A percentile compares a stretch with the other conserved stretches of the same genome.
Evolutionary conservation across 441 rosid genomes (phyloP).

Genomic region (Metrosideros polymorpha): DNA sequence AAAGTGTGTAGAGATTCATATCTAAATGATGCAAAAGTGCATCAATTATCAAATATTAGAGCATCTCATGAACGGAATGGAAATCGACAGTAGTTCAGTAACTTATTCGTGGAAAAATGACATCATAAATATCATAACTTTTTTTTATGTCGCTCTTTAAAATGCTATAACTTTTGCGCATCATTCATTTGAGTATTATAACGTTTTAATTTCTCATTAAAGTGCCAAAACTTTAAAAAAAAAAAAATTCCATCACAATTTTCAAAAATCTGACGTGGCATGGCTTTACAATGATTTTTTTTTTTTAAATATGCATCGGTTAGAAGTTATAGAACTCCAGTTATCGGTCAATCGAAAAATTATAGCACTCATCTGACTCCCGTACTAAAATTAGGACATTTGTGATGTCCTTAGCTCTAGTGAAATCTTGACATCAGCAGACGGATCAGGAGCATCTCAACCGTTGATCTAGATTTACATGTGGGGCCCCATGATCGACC

Average conservation of each 20-base stretch:
- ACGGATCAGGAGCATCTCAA: not conserved
- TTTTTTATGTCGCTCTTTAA: accelerated
- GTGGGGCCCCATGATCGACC: not conserved
- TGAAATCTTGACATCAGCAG: too few species aligned
- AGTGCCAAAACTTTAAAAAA: not conserved
- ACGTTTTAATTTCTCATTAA: too few species aligned
- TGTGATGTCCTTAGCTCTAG: too few species aligned
- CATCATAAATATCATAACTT: not conserved
- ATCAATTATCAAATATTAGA: not conserved
- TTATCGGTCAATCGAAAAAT: not conserved
- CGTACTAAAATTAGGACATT: too few species aligned
- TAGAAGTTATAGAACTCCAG: not conserved
- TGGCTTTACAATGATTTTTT: not conserved
- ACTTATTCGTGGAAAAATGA: not conserved
- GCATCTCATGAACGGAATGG: not conserved
- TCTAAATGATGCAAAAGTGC: too few species aligned
- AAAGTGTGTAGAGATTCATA: too few species aligned
- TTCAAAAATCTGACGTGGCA: not conserved
- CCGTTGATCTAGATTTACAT: not conserved
- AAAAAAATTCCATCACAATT: not conserved
- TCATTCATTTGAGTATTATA: too few species aligned
- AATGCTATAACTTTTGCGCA: accelerated
- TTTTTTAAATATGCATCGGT: not conserved
- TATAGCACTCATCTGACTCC: too few species aligned
- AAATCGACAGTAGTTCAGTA: too few species aligned